Percentiles rank a stretch among this genome's conserved stretches.
Conservation (phyloP, 768 basidiomycete genomes). For the Lyophyllum atratum region DNA sequence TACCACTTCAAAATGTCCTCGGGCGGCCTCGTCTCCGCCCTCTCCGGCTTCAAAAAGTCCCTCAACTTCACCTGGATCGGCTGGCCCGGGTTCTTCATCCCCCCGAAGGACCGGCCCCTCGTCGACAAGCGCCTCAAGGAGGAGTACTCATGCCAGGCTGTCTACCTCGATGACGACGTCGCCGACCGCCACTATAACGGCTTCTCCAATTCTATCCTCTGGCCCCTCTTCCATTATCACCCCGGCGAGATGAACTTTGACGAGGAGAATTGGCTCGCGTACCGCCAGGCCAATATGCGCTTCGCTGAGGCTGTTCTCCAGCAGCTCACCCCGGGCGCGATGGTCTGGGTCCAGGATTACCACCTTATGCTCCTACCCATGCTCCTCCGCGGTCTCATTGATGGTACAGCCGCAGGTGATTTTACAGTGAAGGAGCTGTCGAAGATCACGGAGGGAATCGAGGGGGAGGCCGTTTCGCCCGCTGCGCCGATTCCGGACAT, state of each 20-base stretch:
- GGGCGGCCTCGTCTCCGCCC: slow-evolving; percentile 95
- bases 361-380: slow-evolving; percentile 98
- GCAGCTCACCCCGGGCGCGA: slow-evolving; percentile 81
- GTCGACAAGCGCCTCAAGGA: slow-evolving; percentile 93
- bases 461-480: slow-evolving; percentile 44
- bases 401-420: slow-evolving; percentile 63
- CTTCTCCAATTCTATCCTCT: slow-evolving; percentile 99
- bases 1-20: slow-evolving; percentile 99
- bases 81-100: slow-evolving; percentile 95
- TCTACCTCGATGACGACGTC: slow-evolving; percentile 96
- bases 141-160: slow-evolving; percentile 96
- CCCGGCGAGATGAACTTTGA: slow-evolving; percentile 99
- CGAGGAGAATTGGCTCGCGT: slow-evolving; percentile 97
- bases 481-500: slow-evolving; percentile 56
- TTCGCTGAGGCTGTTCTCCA: slow-evolving; percentile 89
- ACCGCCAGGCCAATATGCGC: slow-evolving; percentile 92
- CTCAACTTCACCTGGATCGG: slow-evolving; percentile 98
- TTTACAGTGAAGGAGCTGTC: slow-evolving; percentile 62
- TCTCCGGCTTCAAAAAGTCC: slow-evolving; percentile 97
- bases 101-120: slow-evolving; percentile 83
- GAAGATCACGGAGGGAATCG: slow-evolving; percentile 73
- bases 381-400: slow-evolving; percentile 87
- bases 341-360: slow-evolving; percentile 99
- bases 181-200: slow-evolving; percentile 99
- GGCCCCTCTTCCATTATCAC: slow-evolving; percentile 99